Evolutionary conservation across 1,284 basidiomycete genomes (phyloP).

Genomic region (Schizophyllum amplum): DNA sequence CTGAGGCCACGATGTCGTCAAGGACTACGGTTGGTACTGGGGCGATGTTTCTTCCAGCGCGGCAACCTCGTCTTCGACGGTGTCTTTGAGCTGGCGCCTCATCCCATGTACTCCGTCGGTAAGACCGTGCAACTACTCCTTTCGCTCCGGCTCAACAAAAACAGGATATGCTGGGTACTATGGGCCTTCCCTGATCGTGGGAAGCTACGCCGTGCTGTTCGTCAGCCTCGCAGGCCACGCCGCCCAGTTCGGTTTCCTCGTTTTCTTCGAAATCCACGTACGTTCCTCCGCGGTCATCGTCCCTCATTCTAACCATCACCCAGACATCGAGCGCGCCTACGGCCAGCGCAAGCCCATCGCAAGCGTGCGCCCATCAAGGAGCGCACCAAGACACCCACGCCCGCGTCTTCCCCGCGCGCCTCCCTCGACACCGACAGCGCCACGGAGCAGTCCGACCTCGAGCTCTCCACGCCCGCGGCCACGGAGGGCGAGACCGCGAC

Average conservation of each 20-base stretch:
- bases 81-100: slow-evolving; percentile 89
- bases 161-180: slow-evolving; percentile 93
- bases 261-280: slow-evolving; percentile 98
- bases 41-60: slow-evolving; percentile 96
- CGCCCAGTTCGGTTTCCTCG: slow-evolving; percentile 91
- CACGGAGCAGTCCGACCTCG: slow-evolving; percentile 12
- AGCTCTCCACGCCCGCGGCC: slow-evolving; percentile 48
- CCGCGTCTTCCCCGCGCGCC: slow-evolving; percentile 9
- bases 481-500: slow-evolving; percentile 71
- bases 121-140: slow-evolving; percentile 21
- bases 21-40: slow-evolving; percentile 96
- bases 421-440: slow-evolving; percentile 12
- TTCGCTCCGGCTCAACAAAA: background rate
- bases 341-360: slow-evolving; percentile 84
- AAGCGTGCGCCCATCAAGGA: slow-evolving; percentile 54
- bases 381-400: slow-evolving; percentile 14
- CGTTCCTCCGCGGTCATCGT: slow-evolving; percentile 21
- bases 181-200: slow-evolving; percentile 84
- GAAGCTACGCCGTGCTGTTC: slow-evolving; percentile 88
- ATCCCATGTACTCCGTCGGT: slow-evolving; percentile 94
- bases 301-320: background rate
- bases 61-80: slow-evolving; percentile 94
- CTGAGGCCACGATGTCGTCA: slow-evolving; percentile 97
- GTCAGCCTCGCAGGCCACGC: slow-evolving; percentile 90
- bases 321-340: slow-evolving; percentile 91